A percentile compares a stretch with the other conserved stretches of the same genome.
Conservation (phyloP, 2,329 filamentous ascomycete genomes). For the Chrysosporium keratinophilum region DNA sequence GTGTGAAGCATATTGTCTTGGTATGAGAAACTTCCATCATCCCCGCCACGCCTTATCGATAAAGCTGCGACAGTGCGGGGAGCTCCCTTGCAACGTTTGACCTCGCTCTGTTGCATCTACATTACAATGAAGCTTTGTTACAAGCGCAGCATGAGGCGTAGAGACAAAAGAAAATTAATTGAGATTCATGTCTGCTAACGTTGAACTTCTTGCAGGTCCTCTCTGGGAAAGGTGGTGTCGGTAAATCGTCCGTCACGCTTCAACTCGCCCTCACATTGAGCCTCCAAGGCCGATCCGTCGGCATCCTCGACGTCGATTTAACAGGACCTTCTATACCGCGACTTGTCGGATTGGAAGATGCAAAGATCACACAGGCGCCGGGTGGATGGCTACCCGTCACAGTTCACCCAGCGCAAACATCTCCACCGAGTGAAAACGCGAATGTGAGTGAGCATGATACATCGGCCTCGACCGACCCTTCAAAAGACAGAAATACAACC, state of each 20-base stretch:
- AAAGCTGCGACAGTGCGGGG: slow-evolving; percentile 19
- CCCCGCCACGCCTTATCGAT: slow-evolving; percentile 32
- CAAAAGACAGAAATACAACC: neutral
- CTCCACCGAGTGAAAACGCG: neutral
- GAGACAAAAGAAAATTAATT: neutral
- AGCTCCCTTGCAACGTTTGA: neutral
- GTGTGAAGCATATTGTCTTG: slow-evolving; percentile 36
- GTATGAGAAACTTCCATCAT: slow-evolving; percentile 19
- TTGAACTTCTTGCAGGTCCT: slow-evolving; percentile 47
- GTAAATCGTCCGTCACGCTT: slow-evolving; percentile 95
- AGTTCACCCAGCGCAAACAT: slow-evolving; percentile 52
- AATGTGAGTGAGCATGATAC: slow-evolving; percentile 4
- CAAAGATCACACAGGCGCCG: slow-evolving; percentile 82
- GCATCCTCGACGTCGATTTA: slow-evolving; percentile 90
- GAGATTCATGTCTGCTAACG: neutral
- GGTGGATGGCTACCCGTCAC: slow-evolving; percentile 86
- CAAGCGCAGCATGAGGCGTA: neutral
- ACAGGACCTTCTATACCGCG: slow-evolving; percentile 94
- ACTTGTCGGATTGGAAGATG: slow-evolving; percentile 78
- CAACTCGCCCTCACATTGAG: slow-evolving; percentile 86
- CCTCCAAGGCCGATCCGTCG: slow-evolving; percentile 75
- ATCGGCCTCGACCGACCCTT: slow-evolving; percentile 4
- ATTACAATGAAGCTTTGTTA: neutral
- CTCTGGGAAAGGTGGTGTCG: slow-evolving; percentile 94
- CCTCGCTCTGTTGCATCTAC: neutral